These are phyloP conservation scores for Dipteronia dyeriana DNA, from an alignment of 345 rosid genomes.

Conservation along the genomic window DNA sequence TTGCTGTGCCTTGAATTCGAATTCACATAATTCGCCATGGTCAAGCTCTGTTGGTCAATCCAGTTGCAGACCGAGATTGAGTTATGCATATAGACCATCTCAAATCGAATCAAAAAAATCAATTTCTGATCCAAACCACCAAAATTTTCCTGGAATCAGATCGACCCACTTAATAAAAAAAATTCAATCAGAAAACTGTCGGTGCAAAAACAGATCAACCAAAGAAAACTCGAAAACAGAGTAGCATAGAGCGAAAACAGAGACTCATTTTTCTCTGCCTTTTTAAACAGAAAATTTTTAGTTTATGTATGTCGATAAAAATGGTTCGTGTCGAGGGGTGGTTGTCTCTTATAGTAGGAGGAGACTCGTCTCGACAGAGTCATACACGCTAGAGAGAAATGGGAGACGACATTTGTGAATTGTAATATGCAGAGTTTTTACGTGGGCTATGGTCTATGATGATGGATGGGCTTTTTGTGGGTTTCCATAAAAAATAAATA, in stretches of 20 bases:
- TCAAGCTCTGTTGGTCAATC: constrained; percentile 56
- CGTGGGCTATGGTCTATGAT: not conserved
- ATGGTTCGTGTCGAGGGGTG: not conserved
- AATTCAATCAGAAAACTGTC: not conserved
- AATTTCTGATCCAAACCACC: constrained; percentile 26
- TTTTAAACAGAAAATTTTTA: not conserved
- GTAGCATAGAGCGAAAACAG: not conserved
- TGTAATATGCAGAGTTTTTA: not conserved
- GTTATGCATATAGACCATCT: constrained; percentile 79
- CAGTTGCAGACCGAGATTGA: constrained; percentile 85
- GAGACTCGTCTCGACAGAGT: not conserved
- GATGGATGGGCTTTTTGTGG: not conserved
- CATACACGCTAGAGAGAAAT: not conserved
- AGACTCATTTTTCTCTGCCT: not conserved
- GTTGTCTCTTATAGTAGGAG: not conserved
- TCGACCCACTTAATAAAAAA: constrained; percentile 42
- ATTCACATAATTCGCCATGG: constrained; percentile 60
- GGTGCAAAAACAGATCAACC: constrained; percentile 1
- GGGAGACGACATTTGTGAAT: not conserved
- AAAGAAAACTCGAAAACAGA: not conserved
- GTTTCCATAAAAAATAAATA: not conserved
- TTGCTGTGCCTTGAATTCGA: constrained; percentile 46
- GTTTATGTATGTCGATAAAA: not conserved
- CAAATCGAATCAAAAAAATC: constrained; percentile 39
- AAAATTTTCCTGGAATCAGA: constrained; percentile 27